These are phyloP conservation scores for Pyrus hybrid DNA, from an alignment of 331 rosid species.

Conservation along the genomic window DNA sequence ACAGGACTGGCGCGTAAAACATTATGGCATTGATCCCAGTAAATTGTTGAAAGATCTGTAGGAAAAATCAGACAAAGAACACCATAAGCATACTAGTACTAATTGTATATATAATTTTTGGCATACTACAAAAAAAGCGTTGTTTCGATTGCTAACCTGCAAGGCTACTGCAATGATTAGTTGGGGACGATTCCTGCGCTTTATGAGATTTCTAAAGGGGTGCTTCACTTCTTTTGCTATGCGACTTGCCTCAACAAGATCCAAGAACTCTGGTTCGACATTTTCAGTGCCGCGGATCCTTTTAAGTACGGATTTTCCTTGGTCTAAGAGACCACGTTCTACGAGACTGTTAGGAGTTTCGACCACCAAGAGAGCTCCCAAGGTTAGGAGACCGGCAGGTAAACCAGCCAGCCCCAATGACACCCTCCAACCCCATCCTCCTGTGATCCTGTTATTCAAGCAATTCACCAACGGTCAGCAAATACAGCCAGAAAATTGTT, in stretches of 20 bases:
- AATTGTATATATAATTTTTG: background rate
- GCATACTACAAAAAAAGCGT: background rate
- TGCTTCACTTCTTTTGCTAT: constrained; percentile 42
- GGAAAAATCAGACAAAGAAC: background rate
- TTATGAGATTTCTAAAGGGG: constrained; percentile 47
- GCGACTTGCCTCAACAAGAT: constrained; percentile 56
- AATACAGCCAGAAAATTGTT: background rate
- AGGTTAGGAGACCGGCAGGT: constrained; percentile 53
- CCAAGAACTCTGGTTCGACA: constrained; percentile 55
- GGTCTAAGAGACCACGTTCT: constrained; percentile 52
- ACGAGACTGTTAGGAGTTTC: constrained; percentile 84
- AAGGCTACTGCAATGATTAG: constrained; percentile 43
- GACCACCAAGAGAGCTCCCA: constrained; percentile 58
- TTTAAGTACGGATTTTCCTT: constrained; percentile 51
- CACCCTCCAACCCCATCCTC: constrained; percentile 87
- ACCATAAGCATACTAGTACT: background rate
- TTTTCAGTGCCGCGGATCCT: constrained; percentile 66
- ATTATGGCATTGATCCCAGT: constrained; percentile 87
- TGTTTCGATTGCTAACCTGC: constrained; percentile 31
- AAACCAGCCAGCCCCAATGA: constrained; percentile 63
- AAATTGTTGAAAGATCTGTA: constrained; percentile 66
- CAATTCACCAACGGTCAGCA: background rate
- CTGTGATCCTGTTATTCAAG: constrained; percentile 34
- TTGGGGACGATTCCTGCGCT: constrained; percentile 66
- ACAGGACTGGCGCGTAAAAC: constrained; percentile 83